Evolutionary conservation across 2,329 filamentous ascomycete genomes (phyloP), one percentile per base, ranked within the genome.

Genomic region (Phialophora macrospora): DNA sequence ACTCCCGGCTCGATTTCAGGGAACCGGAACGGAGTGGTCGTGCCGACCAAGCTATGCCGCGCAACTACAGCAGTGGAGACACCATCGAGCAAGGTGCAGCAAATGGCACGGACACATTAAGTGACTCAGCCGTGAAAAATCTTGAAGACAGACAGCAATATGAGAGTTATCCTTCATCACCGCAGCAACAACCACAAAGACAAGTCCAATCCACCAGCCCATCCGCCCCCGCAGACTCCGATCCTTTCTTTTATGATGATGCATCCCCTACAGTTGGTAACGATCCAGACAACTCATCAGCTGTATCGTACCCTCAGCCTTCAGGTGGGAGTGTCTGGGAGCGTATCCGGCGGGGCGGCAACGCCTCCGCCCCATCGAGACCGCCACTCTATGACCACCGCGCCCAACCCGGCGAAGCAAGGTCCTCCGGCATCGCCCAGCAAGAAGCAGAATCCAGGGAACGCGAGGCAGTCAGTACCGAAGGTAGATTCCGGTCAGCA

Each of bases 221-320:
- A 26, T 41, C 58, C 28, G 51, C 58, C 44, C 66, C 61, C n/a
- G 41, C 30, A 8, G 60, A 57, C 48, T 34, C 64, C 5, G 60
- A 60, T 28, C 58, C 62, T 34, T 68, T 71, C 55, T 66, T 69
- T 52, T 64, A 67, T 55, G 71, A 72, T 55, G 71, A 72, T 44
- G 71, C 71, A 17, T 72, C 71, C 1, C 71, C 71, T 6, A 69
- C 65, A 2, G 68, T 68, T 11, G 69, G 68, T 9, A 69, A 70
- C 41, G 68, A 62, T 28, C 55, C 67, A 11, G 59, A 67, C 34
- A 68, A 64, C 60, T 44, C 52, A 12, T 48, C 38, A 9, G 28
- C 52, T 8, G 17, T 28, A 12, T 8, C 41, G 4, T 38, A 56
- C 51, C 32, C 14, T 9, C 49, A 20, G 9, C 44, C 58, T 12